Conservation (phyloP, 371 early-diverging fungal genomes). For the Dichotomocladium elegans region DNA sequence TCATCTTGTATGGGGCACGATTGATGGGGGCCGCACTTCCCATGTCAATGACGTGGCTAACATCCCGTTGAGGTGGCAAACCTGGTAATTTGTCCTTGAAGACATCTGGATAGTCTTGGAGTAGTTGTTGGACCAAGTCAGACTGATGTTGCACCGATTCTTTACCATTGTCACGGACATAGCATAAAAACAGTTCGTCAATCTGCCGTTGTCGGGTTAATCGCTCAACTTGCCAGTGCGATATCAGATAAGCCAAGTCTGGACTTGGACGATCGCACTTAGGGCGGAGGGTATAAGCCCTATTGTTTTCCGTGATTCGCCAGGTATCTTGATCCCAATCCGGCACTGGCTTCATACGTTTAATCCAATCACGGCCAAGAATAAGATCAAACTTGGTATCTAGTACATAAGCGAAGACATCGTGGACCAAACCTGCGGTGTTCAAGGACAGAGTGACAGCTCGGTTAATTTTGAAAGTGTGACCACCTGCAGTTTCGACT, state of each 20-base stretch:
- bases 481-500: too few relatives aligned
- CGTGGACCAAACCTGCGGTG: background rate
- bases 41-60: too few relatives aligned
- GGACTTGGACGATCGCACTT: background rate
- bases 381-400: too few relatives aligned
- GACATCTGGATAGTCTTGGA: background rate
- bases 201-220: background rate
- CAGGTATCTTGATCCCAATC: conserved; percentile 2
- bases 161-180: background rate
- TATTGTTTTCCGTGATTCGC: background rate
- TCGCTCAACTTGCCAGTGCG: background rate
- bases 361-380: too few relatives aligned
- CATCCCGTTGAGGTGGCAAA: background rate
- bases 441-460: background rate
- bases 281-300: background rate
- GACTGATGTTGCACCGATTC: background rate
- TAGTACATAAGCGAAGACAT: too few relatives aligned
- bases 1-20: too few relatives aligned
- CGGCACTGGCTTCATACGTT: conserved; percentile 2
- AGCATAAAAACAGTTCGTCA: background rate
- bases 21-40: too few relatives aligned
- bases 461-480: background rate
- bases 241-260: conserved; percentile 1
- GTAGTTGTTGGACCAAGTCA: background rate
- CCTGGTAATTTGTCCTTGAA: too few relatives aligned